Conservation (phyloP, 2,329 filamentous ascomycete species). For the Monosporascus ibericus region DNA sequence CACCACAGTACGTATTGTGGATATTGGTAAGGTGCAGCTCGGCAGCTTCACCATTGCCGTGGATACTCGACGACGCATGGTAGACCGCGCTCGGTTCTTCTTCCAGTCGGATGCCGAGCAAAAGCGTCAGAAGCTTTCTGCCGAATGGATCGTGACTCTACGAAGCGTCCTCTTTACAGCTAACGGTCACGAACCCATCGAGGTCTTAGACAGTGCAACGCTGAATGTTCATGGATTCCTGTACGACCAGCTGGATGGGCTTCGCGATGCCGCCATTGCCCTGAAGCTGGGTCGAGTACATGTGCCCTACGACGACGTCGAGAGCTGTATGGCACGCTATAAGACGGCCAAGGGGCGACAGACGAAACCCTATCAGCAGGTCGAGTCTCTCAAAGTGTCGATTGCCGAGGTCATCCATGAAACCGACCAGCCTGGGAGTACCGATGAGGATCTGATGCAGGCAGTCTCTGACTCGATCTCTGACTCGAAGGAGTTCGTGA, state of each 20-base stretch:
- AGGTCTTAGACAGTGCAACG: conserved; percentile 81
- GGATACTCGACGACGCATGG: conserved; percentile 85
- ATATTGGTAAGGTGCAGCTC: conserved; percentile 79
- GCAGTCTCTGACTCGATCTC: conserved; percentile 89
- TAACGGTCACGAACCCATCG: conserved; percentile 75
- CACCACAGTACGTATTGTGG: conserved; percentile 67
- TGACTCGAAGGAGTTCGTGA: conserved; percentile 87
- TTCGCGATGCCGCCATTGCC: conserved; percentile 84
- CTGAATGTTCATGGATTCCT: conserved; percentile 89
- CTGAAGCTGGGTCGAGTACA: conserved; percentile 88
- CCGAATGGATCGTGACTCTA: conserved; percentile 88
- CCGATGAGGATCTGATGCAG: conserved; percentile 64
- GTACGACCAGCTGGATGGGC: conserved; percentile 76
- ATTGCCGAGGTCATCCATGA: conserved; percentile 72
- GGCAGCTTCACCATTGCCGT: conserved; percentile 81
- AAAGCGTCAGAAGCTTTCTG: conserved; percentile 59
- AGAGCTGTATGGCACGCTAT: conserved; percentile 53
- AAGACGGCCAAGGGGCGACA: conserved; percentile 37
- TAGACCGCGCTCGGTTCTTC: conserved; percentile 84
- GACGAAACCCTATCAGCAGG: conserved; percentile 25
- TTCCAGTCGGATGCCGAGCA: conserved; percentile 65
- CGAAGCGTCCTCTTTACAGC: conserved; percentile 85
- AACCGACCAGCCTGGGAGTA: conserved; percentile 59
- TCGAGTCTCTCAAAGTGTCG: conserved; percentile 53
- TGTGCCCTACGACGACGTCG: conserved; percentile 82